These are phyloP conservation scores for Cyamopsis tetragonoloba DNA, from an alignment of 306 rosid genomes.

Conservation along the genomic window DNA sequence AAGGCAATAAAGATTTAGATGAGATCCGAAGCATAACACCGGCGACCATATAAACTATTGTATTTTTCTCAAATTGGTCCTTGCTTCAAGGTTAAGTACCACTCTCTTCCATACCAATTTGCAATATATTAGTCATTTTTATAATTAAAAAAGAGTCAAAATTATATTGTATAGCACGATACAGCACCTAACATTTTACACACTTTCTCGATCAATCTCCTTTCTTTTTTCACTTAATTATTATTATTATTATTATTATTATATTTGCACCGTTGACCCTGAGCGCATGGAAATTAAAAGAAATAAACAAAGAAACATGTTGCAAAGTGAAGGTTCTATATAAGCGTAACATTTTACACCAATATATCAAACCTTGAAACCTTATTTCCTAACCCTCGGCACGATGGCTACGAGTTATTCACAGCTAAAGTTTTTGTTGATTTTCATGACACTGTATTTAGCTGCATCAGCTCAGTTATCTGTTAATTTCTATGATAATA, in stretches of 20 bases:
- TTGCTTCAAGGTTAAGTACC: constrained; percentile 8
- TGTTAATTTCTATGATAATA: not conserved
- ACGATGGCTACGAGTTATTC: constrained; percentile 21
- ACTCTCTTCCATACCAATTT: not conserved
- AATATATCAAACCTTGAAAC: not conserved
- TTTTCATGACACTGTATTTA: not conserved
- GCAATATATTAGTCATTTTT: no score
- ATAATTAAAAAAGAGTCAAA: no score
- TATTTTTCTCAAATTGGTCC: not conserved
- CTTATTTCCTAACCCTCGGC: no score
- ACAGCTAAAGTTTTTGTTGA: constrained; percentile 4
- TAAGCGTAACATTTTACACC: not conserved
- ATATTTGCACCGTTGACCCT: constrained; percentile 24
- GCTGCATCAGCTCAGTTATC: constrained; percentile 43
- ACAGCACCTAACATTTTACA: constrained; percentile 10
- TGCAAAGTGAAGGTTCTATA: no score
- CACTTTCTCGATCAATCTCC: constrained; percentile 14
- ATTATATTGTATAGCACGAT: not conserved
- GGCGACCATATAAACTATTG: not conserved
- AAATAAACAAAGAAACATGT: not conserved
- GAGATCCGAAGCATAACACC: not conserved
- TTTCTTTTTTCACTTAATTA: no score
- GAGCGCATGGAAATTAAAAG: not conserved
- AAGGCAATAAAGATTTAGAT: no score
- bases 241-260: not conserved